Conservation (phyloP, 2,329 filamentous ascomycete species). For the Xylariaceae sp. region DNA sequence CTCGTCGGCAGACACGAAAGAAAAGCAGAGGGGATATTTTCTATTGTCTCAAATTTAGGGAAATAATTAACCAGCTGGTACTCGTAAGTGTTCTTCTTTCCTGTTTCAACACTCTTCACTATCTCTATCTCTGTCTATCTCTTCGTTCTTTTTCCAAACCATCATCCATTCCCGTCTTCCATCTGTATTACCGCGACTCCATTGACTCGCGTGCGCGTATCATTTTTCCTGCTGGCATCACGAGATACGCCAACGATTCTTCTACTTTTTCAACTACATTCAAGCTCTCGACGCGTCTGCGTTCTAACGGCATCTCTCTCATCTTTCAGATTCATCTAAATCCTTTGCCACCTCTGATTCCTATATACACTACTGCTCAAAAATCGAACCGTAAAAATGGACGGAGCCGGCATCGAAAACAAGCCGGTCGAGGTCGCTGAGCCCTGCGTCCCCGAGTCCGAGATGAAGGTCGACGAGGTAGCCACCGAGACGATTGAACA, state of each 20-base stretch:
- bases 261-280: neutral
- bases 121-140: neutral
- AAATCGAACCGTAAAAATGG: constrained; percentile 23
- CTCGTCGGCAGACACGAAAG: neutral
- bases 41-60: neutral
- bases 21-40: neutral
- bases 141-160: neutral
- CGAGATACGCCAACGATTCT: neutral
- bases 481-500: neutral
- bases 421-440: constrained; percentile 37
- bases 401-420: constrained; percentile 33
- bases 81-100: constrained; percentile 1
- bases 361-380: no score
- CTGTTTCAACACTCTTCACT: neutral
- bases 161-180: neutral
- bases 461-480: constrained; percentile 7
- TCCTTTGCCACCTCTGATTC: neutral
- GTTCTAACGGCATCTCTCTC: neutral
- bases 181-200: neutral
- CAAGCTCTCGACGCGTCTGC: neutral
- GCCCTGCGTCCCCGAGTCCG: constrained; percentile 11
- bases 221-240: neutral
- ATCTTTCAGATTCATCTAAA: neutral
- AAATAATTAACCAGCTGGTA: constrained; percentile 6
- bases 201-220: constrained; percentile 6